Base-by-base conservation (phyloP, 805 yeast species). In the Candida pseudoglaebosa region DNA sequence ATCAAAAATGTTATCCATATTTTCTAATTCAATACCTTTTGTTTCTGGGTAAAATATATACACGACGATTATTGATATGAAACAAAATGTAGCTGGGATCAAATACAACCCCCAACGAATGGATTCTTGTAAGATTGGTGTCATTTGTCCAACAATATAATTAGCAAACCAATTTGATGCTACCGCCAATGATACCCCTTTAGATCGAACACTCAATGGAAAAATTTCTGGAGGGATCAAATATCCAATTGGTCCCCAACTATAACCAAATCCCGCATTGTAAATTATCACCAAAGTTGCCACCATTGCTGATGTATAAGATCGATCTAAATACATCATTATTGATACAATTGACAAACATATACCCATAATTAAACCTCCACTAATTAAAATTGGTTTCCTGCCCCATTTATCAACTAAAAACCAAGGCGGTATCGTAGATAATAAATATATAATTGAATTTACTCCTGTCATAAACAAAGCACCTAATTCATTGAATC, bases 201-300 rank as follows among this genome's bases (percentile, higher is more conserved):
- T 67, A 22, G 70, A 53, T 39, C 74, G 48, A 26, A 67, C 62
- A 8, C 71, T 63, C 39, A 69, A 53, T 9, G 73, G 73, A 40
- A 57, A 64, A 29, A 65, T 70, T 44, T 68, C 74, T 2, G 73
- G 72, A 2, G 72, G 72, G 28, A 67, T 59, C 30, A 68, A 57
- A 32, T 65, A 68, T 14, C 72, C 73, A 19, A 68, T 59, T 4
- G 74, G 74, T 4, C 74, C 74, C 73, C 73, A 68, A 42, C 70
- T 62, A 49, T 57, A 68, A 4, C 74, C 74, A 48, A 68, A 68
- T 4, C 65, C 56, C 1, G 70, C 73, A 36, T 68, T 68, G 49
- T 67, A 69, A 5, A 68, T 45, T 4, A 69, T 53, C 28, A 69
- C 74, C 49, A 67, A 55, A 2, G 63, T 18, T 4, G 71, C 73